These are phyloP conservation scores for Penicillium ucsense DNA, from an alignment of 495 filamentous ascomycete genomes.

Conservation along the genomic window DNA sequence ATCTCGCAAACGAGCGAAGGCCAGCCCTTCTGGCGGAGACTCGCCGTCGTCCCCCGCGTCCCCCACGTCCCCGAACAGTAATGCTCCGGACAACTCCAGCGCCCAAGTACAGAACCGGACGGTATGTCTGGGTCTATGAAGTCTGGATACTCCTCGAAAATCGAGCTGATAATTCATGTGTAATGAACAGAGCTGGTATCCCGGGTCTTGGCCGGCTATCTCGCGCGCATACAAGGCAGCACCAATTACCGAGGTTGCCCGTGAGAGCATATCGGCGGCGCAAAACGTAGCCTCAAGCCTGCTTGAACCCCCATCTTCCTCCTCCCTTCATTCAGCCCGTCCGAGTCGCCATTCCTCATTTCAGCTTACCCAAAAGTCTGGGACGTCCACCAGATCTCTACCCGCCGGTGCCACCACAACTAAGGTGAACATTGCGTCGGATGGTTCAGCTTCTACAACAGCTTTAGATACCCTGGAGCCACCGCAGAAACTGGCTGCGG, in stretches of 20 bases:
- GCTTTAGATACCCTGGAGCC: conserved; percentile 17
- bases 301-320: conserved; percentile 17
- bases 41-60: conserved; percentile 7
- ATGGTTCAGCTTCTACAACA: conserved; percentile 30
- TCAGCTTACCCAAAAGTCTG: conserved; percentile 32
- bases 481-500: not conserved
- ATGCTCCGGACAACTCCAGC: conserved; percentile 20
- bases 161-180: conserved; percentile 10
- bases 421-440: conserved; percentile 40
- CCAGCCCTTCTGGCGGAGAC: conserved; percentile 41
- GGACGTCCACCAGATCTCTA: conserved; percentile 35
- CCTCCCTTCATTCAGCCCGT: conserved; percentile 19
- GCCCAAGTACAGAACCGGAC: conserved; percentile 23
- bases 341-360: conserved; percentile 25
- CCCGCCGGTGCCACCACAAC: conserved; percentile 40
- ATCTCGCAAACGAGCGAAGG: conserved; percentile 55
- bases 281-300: conserved; percentile 35
- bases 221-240: conserved; percentile 54
- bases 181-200: conserved; percentile 36
- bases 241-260: conserved; percentile 64
- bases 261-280: conserved; percentile 62
- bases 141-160: not conserved
- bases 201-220: conserved; percentile 51
- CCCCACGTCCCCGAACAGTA: conserved; percentile 22
- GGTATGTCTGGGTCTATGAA: conserved; percentile 16